Evolutionary conservation across 2,329 filamentous ascomycete genomes (phyloP).

Genomic region (Stachybotrys elegans): DNA sequence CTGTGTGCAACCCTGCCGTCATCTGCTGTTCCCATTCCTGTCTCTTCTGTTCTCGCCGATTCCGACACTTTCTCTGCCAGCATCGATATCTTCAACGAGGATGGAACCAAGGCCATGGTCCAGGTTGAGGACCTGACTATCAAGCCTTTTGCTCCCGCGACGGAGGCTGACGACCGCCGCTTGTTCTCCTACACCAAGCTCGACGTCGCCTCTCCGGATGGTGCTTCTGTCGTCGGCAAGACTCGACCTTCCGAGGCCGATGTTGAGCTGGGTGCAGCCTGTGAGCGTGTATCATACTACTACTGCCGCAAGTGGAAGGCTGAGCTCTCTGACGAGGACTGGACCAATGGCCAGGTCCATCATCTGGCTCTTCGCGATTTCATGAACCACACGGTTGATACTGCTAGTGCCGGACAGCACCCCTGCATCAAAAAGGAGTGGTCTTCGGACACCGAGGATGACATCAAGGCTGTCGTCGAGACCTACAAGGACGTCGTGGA

Average conservation of each 20-base stretch:
- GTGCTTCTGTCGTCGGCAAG: neutral
- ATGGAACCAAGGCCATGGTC: conserved; percentile 6
- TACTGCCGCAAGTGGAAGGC: conserved; percentile 15
- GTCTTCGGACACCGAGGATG: conserved; percentile 6
- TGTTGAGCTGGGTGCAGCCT: conserved; percentile 7
- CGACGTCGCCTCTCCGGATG: conserved; percentile 8
- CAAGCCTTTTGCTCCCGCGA: conserved; percentile 11
- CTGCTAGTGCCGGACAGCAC: conserved; percentile 12
- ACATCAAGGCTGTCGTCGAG: conserved; percentile 5
- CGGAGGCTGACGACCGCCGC: conserved; percentile 11
- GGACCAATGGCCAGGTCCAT: conserved; percentile 12
- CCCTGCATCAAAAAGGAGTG: conserved; percentile 5
- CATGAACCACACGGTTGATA: conserved; percentile 10
- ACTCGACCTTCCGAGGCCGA: conserved; percentile 5
- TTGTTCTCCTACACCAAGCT: conserved; percentile 14
- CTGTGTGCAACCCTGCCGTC: neutral
- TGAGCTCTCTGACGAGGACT: conserved; percentile 14
- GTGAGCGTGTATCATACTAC: conserved; percentile 17
- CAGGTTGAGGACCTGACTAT: conserved; percentile 13
- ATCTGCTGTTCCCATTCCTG: neutral
- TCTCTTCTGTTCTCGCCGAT: neutral
- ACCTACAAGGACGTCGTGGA: conserved; percentile 13
- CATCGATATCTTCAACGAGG: conserved; percentile 11
- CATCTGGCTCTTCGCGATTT: conserved; percentile 12
- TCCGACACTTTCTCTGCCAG: conserved; percentile 4